These are phyloP conservation scores for Brettanomyces custersianus DNA, from an alignment of 805 yeast species.

Conservation along the genomic window DNA sequence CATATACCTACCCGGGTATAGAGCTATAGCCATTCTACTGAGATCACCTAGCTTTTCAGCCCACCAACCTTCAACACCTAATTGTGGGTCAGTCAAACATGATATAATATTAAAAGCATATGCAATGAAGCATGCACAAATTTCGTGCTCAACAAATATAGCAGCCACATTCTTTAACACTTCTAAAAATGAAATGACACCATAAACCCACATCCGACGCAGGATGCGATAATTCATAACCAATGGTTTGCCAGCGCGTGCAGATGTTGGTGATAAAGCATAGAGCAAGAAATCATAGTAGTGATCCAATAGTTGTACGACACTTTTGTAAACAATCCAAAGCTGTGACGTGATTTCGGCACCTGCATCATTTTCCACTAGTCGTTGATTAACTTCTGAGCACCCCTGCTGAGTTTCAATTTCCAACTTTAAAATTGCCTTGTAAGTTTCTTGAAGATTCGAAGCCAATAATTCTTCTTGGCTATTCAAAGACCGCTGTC, in stretches of 20 bases:
- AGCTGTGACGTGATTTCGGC: slow-evolving; percentile 50
- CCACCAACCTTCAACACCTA: slow-evolving; percentile 69
- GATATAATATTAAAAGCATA: slow-evolving; percentile 58
- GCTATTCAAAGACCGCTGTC: slow-evolving; percentile 29
- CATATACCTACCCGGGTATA: slow-evolving; percentile 68
- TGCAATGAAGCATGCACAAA: slow-evolving; percentile 65
- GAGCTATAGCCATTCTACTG: slow-evolving; percentile 80
- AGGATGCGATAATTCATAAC: slow-evolving; percentile 73
- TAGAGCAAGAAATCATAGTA: slow-evolving; percentile 66
- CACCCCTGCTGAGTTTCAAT: slow-evolving; percentile 65
- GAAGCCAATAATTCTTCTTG: slow-evolving; percentile 62
- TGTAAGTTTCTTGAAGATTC: slow-evolving; percentile 67
- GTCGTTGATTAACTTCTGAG: slow-evolving; percentile 44
- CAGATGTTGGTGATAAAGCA: slow-evolving; percentile 56
- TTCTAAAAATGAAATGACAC: slow-evolving; percentile 72
- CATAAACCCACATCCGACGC: slow-evolving; percentile 78
- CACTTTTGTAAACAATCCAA: slow-evolving; percentile 65
- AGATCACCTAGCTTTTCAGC: slow-evolving; percentile 78
- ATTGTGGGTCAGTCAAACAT: slow-evolving; percentile 42
- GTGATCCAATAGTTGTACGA: slow-evolving; percentile 56
- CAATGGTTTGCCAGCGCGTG: slow-evolving; percentile 68
- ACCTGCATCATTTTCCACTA: slow-evolving; percentile 34
- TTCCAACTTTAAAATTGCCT: slow-evolving; percentile 58
- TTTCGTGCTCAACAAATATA: slow-evolving; percentile 64
- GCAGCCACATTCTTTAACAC: slow-evolving; percentile 67